Base-by-base conservation (phyloP, 1,139 yeast genomes). In the Nematodospora anomalae region DNA sequence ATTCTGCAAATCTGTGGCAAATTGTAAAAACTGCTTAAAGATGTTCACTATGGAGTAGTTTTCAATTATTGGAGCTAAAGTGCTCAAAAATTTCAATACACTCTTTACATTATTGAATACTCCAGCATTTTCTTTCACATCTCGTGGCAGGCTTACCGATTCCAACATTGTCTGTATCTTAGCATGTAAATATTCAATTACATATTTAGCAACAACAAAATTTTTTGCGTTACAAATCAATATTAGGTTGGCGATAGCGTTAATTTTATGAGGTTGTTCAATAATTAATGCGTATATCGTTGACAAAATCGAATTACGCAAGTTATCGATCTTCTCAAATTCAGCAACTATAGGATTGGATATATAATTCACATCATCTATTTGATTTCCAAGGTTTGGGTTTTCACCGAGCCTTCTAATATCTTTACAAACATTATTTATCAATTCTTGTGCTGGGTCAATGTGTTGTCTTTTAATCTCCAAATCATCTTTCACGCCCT, bases 241-340 rank as follows among this genome's bases (percentile, higher is more conserved):
- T 8, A 90, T 64, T 46, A 88, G 71, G n/a, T 83, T 79, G 22
- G 88, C 75, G 42, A 90, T 63, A 16, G 83, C 76, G 16, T 81
- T 78, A 42, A 83, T 76, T 57, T 90, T 92, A 49, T 90, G 96
- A 1, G 97, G 97, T 59, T 90, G 97, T 59, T 92, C 98, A 28
- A 76, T 62, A 7, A 85, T 70, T 29, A 86, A 76, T 1, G 95
- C 88, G 42, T 73, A 72, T 22, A 88, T 59, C 1, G 89, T 84
- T 36, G 73, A 71, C 50, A 83, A 66, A 15, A 84, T 67, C 12
- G 83, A 77, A 34, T 62, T 65, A 42, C 88, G 72, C 44, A 83
- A 75, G 38, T 72, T 73, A 44, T 79, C 83, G 41, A 82, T 84
- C 42, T 74, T 75, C 46, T 79, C 88, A 48, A 82, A 79, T 50